A percentile compares a stretch with the other conserved stretches of the same genome.
Conservation (phyloP, 2,329 filamentous ascomycete species). For the Cladosporium sp. region DNA sequence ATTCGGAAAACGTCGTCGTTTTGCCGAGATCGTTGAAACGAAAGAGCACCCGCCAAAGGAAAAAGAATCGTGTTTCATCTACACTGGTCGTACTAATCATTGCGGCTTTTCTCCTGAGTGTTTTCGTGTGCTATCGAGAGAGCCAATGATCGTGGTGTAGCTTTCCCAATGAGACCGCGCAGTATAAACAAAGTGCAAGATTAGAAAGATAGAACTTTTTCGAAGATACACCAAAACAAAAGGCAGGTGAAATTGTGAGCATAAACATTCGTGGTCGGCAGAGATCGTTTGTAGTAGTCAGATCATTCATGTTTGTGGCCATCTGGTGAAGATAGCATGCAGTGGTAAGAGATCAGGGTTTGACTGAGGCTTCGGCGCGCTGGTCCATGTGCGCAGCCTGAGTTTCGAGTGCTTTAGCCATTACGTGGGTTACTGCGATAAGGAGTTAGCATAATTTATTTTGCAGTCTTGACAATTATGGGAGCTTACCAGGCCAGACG, state of each 20-base stretch:
- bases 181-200: conserved; percentile 1
- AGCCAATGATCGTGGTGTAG: background rate
- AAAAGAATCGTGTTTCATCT: background rate
- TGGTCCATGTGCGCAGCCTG: conserved; percentile 62
- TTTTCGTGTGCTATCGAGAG: background rate
- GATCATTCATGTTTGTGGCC: too few relatives aligned
- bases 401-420: conserved; percentile 61
- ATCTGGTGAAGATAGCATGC: too few relatives aligned
- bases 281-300: background rate
- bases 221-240: too few relatives aligned
- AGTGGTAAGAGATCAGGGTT: background rate
- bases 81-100: conserved; percentile 1
- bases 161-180: background rate
- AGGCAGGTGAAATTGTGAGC: too few relatives aligned
- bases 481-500: conserved; percentile 84
- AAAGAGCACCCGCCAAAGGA: background rate
- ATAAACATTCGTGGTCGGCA: background rate
- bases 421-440: conserved; percentile 60
- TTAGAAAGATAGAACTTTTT: background rate
- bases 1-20: background rate
- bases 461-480: background rate
- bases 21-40: background rate
- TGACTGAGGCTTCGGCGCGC: conserved; percentile 49
- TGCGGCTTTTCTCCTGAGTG: background rate
- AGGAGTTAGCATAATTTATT: conserved; percentile 7